A percentile compares a stretch with the other conserved stretches of the same genome.
Evolutionary conservation across 371 early-diverging fungal species (phyloP).

Genomic region (Mucor circinelloides): DNA sequence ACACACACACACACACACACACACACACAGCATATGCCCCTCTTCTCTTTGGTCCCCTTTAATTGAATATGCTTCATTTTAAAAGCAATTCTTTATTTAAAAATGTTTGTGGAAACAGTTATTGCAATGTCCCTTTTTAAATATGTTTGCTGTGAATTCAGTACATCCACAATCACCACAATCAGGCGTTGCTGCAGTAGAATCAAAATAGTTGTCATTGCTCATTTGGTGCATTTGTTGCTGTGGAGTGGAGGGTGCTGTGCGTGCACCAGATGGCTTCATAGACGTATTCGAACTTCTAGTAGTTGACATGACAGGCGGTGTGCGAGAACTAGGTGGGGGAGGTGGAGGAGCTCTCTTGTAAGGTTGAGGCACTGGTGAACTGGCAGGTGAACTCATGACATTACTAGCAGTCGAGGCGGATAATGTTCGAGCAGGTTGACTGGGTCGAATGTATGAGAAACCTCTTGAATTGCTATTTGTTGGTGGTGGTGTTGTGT

Average conservation of each 20-base stretch:
- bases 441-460: conserved; percentile 8
- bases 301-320: conserved; percentile 3
- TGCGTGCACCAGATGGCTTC: conserved; percentile 1
- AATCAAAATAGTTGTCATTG: conserved; percentile 10
- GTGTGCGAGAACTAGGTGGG: conserved; percentile 6
- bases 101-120: conserved; percentile 72
- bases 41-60: neutral
- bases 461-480: neutral
- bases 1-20: neutral
- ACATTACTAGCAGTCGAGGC: neutral
- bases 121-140: conserved; percentile 67
- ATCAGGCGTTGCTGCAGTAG: neutral
- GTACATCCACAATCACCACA: conserved; percentile 63
- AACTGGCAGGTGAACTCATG: neutral
- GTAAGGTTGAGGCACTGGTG: conserved; percentile 10
- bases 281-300: neutral
- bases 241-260: conserved; percentile 13
- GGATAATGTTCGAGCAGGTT: conserved; percentile 7
- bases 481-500: neutral
- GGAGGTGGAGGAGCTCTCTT: conserved; percentile 18
- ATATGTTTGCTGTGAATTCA: conserved; percentile 67
- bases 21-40: neutral
- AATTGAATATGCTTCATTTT: neutral
- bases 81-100: too few relatives aligned
- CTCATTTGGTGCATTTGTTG: neutral